Conservation (phyloP, 2,329 filamentous ascomycete species). For the Coniochaeta prunicola region DNA sequence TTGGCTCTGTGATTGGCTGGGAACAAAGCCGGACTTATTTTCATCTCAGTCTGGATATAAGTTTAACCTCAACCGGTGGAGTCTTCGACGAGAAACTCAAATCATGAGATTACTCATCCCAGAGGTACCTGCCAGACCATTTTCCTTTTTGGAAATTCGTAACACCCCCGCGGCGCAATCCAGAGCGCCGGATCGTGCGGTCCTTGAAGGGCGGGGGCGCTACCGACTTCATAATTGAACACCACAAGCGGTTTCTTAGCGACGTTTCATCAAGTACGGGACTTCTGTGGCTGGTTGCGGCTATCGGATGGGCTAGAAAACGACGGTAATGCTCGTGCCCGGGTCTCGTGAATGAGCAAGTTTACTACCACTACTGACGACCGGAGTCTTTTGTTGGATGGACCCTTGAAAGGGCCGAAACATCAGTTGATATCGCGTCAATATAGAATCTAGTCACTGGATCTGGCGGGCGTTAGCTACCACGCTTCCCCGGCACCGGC, state of each 20-base stretch:
- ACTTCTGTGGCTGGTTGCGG: background rate
- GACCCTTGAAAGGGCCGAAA: background rate
- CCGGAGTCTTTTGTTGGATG: background rate
- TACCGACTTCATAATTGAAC: background rate
- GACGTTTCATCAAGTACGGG: background rate
- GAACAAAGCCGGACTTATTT: background rate
- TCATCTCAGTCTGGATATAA: background rate
- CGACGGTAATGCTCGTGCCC: background rate
- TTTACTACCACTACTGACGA: too few species aligned
- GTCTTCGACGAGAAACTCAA: background rate
- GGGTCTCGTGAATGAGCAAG: background rate
- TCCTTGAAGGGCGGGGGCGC: background rate
- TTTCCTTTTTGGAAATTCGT: background rate
- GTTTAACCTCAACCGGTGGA: background rate
- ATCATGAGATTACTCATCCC: background rate
- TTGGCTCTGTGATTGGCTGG: background rate
- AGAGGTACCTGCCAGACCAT: background rate
- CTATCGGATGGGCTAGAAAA: background rate
- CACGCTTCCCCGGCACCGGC: background rate
- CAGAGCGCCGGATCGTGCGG: background rate
- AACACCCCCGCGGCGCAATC: background rate
- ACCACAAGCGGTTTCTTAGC: too few species aligned
- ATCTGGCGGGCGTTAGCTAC: background rate
- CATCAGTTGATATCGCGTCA: background rate
- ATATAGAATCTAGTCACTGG: background rate